phyloP scores from a whole-genome alignment of 2,329 filamentous ascomycete species.

The Calonectria henricotiae region DNA sequence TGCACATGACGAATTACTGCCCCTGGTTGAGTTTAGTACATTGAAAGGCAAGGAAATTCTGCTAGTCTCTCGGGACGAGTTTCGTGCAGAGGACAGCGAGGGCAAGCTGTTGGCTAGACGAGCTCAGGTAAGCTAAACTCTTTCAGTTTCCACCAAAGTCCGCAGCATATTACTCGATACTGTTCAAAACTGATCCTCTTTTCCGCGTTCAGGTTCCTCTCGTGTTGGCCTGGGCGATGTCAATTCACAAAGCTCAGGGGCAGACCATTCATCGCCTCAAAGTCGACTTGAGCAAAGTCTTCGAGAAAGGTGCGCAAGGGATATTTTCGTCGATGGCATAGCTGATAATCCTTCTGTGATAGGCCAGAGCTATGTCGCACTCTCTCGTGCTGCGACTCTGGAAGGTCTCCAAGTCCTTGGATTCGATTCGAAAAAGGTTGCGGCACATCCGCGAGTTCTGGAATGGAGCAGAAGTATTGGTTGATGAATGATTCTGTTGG shows the following conservation, averaged over 20 bases:
- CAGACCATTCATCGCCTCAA: slow-evolving; percentile 9
- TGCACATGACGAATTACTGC: neutral
- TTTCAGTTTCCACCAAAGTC: too few relatives aligned
- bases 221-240: slow-evolving; percentile 10
- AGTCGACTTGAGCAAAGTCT: slow-evolving; percentile 10
- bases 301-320: neutral
- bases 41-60: slow-evolving; percentile 1
- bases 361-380: slow-evolving; percentile 11
- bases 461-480: neutral
- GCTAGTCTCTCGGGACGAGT: neutral
- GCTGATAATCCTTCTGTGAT: neutral
- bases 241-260: slow-evolving; percentile 8
- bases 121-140: neutral
- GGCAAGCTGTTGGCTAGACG: slow-evolving; percentile 1
- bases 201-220: neutral
- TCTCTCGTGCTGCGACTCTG: slow-evolving; percentile 3
- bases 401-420: neutral
- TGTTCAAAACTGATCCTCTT: neutral
- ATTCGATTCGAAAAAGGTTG: neutral
- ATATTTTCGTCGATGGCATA: neutral
- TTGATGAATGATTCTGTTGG: neutral
- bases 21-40: neutral
- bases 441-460: slow-evolving; percentile 2
- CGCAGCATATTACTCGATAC: too few relatives aligned
- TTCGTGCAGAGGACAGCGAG: slow-evolving; percentile 1